These are phyloP conservation scores for Diaporthe humulicola DNA, from an alignment of 2,329 filamentous ascomycete species.

Conservation along the genomic window DNA sequence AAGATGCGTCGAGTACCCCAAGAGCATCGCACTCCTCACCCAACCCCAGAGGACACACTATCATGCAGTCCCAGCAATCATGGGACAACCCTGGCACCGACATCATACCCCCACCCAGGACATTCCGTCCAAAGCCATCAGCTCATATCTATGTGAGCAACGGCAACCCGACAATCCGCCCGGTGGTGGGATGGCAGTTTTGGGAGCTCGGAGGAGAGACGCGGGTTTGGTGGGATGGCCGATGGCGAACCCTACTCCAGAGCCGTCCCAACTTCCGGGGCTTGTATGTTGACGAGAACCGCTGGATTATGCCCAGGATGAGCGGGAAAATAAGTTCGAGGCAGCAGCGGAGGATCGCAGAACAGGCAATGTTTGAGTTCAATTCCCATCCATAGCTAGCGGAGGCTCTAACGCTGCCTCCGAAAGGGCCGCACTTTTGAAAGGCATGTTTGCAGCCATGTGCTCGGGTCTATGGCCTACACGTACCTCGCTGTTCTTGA, in stretches of 20 bases:
- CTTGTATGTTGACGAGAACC: not conserved
- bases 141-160: not conserved
- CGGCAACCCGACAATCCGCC: not conserved
- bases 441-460: not conserved
- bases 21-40: too few relatives aligned
- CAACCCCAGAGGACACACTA: not conserved
- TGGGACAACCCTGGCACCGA: not conserved
- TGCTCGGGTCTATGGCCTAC: too few relatives aligned
- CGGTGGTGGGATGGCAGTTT: not conserved
- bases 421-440: not conserved
- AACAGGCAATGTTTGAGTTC: not conserved
- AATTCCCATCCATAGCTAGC: not conserved
- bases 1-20: not conserved
- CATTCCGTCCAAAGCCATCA: not conserved
- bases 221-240: not conserved
- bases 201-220: not conserved
- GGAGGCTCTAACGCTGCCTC: not conserved
- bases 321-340: accelerated
- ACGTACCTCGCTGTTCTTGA: too few relatives aligned
- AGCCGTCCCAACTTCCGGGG: not conserved
- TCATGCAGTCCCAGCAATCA: too few relatives aligned
- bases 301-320: not conserved
- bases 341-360: not conserved
- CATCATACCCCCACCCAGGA: not conserved
- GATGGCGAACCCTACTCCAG: not conserved